These are phyloP conservation scores for Candida jianshihensis DNA, from an alignment of 805 yeast species.

Conservation along the genomic window DNA sequence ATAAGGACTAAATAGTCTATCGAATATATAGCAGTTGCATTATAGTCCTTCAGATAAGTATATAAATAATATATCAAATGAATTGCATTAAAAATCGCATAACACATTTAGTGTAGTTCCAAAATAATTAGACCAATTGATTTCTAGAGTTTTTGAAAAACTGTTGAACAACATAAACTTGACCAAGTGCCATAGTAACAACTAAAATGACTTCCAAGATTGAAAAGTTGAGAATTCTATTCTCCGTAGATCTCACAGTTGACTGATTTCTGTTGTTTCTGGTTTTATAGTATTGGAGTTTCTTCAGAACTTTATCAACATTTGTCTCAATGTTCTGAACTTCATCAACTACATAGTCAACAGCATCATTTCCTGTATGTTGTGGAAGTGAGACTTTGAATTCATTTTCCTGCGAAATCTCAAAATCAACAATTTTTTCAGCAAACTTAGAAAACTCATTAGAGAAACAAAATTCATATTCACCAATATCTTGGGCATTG, in stretches of 20 bases:
- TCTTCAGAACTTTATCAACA: slow-evolving; percentile 46
- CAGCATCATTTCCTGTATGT: slow-evolving; percentile 45
- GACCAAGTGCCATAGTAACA: slow-evolving; percentile 69
- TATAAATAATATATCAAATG: too few relatives aligned
- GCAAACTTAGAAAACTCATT: slow-evolving; percentile 62
- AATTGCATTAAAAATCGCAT: neutral
- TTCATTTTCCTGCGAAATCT: slow-evolving; percentile 46
- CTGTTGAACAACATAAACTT: slow-evolving; percentile 60
- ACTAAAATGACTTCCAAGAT: slow-evolving; percentile 64
- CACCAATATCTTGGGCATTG: slow-evolving; percentile 49
- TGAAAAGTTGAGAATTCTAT: slow-evolving; percentile 73
- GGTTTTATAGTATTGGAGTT: slow-evolving; percentile 77
- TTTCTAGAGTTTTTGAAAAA: slow-evolving; percentile 68
- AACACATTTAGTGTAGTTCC: neutral
- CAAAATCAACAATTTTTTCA: slow-evolving; percentile 65
- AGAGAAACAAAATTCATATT: slow-evolving; percentile 60
- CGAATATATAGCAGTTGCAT: too few relatives aligned
- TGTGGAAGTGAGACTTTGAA: slow-evolving; percentile 26
- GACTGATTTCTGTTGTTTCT: slow-evolving; percentile 88
- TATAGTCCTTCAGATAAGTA: too few relatives aligned
- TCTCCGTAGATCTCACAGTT: slow-evolving; percentile 77
- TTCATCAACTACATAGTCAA: slow-evolving; percentile 27
- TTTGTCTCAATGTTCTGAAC: slow-evolving; percentile 54
- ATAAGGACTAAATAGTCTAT: neutral
- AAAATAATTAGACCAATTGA: slow-evolving; percentile 31